Evolutionary conservation across 768 basidiomycete species (phyloP).

Genomic region (Tricholoma furcatifolium): DNA sequence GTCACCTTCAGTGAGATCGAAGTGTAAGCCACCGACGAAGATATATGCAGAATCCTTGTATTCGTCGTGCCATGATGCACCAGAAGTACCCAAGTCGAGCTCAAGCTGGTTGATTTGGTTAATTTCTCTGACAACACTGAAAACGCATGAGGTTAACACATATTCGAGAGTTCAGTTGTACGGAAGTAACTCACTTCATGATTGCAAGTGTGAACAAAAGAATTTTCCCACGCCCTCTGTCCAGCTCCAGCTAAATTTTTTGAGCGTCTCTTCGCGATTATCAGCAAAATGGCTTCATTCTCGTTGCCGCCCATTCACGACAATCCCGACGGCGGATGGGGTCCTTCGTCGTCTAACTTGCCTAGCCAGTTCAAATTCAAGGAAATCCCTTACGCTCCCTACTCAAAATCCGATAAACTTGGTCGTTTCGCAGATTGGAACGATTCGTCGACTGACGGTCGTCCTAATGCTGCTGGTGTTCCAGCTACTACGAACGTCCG

Average conservation of each 20-base stretch:
- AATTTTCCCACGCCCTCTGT: constrained; percentile 37
- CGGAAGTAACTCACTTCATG: constrained; percentile 66
- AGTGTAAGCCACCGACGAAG: constrained; percentile 86
- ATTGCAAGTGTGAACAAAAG: constrained; percentile 22
- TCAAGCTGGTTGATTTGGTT: constrained; percentile 91
- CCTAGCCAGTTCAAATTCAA: constrained; percentile 96
- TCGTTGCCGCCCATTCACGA: constrained; percentile 85
- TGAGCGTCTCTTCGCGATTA: constrained; percentile 11
- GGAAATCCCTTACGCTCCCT: constrained; percentile 98
- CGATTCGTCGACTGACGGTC: constrained; percentile 65
- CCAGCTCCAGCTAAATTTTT: constrained; percentile 26
- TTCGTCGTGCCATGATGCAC: constrained; percentile 93
- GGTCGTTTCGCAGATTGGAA: constrained; percentile 99
- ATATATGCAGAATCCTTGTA: constrained; percentile 98
- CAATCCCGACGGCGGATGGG: constrained; percentile 94
- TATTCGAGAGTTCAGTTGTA: constrained; percentile 1
- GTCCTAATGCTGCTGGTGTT: constrained; percentile 52
- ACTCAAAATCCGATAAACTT: constrained; percentile 98
- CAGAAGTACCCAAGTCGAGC: constrained; percentile 70
- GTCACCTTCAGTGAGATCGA: constrained; percentile 94
- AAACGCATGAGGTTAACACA: constrained; percentile 9
- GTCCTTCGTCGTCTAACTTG: constrained; percentile 74
- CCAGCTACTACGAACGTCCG: constrained; percentile 48
- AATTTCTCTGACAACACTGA: constrained; percentile 90
- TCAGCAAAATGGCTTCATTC: constrained; percentile 68